Evolutionary conservation across 148 eudicot species (phyloP), one percentile per base, ranked within the genome.

Genomic region (Silene latifolia): DNA sequence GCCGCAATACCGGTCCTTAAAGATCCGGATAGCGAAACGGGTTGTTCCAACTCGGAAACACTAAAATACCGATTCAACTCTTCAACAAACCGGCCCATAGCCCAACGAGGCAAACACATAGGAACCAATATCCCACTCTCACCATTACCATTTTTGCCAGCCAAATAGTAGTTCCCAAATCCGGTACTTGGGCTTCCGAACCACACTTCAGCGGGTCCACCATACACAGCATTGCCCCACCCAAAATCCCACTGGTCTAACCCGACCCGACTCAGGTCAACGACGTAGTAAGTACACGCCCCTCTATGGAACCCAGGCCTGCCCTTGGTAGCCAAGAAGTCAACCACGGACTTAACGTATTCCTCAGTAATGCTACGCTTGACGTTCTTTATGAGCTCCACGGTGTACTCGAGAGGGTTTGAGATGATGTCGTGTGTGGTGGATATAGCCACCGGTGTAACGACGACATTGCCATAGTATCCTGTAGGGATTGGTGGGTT

Each of bases 31-130:
- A 18, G 4, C 2, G 48, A 11, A 7, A 66, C 10, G 7, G 70
- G 70, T 39, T 42, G 70, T 6, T 67, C 47, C 70, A 19, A 67
- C 12, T 35, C 70, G 2, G 23, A 3, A 20, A 35, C 70, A 18
- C 24, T 39, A 53, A 39, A 7, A 39, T 35, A 67, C 15, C 70
- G 53, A 19, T 67, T 67, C 19, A 67, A 14, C 70, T 67, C 51
- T 4, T 42, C 25, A 19, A 39, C 53, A 10, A 67, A 67, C 24
- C 54, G 51, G 4, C n/a, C 53, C 70, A 67, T 67, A 39, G 70
- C 70, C 53, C 23, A 69, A 4, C 59, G 59, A 7, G 72, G 59
- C 72, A 69, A 69, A 48, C 7, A 21, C 59, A 69, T 69, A 48
- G 72, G 72, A 12, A 69, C 59, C 20, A 69, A 5, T 23, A 48